A percentile compares a stretch with the other conserved stretches of the same genome.
Conservation (phyloP, 2,329 filamentous ascomycete species). For the Fusarium mangiferae region DNA sequence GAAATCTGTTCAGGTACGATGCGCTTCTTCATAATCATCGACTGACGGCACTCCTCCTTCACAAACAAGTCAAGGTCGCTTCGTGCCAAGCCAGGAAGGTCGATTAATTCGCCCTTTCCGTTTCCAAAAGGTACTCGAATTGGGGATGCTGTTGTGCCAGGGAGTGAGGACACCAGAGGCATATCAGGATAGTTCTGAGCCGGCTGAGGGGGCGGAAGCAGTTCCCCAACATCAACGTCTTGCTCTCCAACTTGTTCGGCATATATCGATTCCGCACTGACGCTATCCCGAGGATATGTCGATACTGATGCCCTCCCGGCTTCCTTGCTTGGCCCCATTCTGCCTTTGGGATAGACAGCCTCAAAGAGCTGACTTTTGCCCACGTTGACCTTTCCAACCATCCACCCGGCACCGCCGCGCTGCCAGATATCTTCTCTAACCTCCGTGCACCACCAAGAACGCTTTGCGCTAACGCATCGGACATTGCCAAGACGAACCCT, state of each 20-base stretch:
- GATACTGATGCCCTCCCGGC: constrained; percentile 18
- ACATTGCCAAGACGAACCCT: constrained; percentile 89
- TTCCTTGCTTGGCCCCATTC: constrained; percentile 52
- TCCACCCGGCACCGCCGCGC: constrained; percentile 88
- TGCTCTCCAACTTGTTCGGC: constrained; percentile 42
- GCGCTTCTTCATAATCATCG: constrained; percentile 82
- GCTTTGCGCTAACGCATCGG: constrained; percentile 84
- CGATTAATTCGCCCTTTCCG: constrained; percentile 89
- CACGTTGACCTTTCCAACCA: constrained; percentile 98
- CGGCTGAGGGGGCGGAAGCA: constrained; percentile 80
- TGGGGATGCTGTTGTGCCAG: constrained; percentile 93
- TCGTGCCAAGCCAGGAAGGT: constrained; percentile 86
- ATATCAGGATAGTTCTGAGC: constrained; percentile 84
- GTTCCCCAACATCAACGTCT: constrained; percentile 56
- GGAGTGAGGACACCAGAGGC: constrained; percentile 85
- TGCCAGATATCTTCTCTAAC: constrained; percentile 88
- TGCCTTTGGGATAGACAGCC: constrained; percentile 83
- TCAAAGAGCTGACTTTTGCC: constrained; percentile 95
- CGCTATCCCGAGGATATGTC: constrained; percentile 23
- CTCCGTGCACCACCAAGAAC: constrained; percentile 89
- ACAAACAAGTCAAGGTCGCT: constrained; percentile 79
- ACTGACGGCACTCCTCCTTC: constrained; percentile 69
- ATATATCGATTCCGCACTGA: constrained; percentile 41
- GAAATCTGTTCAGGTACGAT: constrained; percentile 77
- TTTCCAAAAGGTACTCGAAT: constrained; percentile 92